Base-by-base conservation (phyloP, 2,329 filamentous ascomycete species). In the Paecilomyces variotii region DNA sequence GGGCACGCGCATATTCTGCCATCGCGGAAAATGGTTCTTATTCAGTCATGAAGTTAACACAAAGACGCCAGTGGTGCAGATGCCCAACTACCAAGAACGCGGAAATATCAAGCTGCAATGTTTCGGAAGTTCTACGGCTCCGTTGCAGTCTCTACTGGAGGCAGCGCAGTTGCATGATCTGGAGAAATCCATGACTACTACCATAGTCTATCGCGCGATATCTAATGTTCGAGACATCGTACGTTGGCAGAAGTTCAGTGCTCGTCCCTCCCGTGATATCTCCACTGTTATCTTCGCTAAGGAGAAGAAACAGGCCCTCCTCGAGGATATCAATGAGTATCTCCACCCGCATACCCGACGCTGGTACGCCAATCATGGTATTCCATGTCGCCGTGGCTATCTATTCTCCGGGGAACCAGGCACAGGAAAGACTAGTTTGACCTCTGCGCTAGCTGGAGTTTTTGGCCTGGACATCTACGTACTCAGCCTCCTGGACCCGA, bases 321-420 rank as follows among this genome's bases (percentile, higher is more conserved):
- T 92, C 9, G 76, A 77, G 27, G 90, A 94, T 65, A 87, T 93
- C 66, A 89, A 89, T 63, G 88, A 91, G 65, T 93, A 90, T 62
- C 78, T 94, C 0, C 84, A 90, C 57, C 88, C 89, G 0, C 76
- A 80, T 12, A 68, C 63, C 2, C 80, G 89, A 7, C 80, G 80
- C 9, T 93, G 88, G 87, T 93, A 93, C 67, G 84, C 87, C 0
- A 85, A 85, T 54, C 80, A 88, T 1, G 89, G 89, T 0, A 90
- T 93, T 19, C 89, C 89, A 0, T 85, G 91, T 53, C 81, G 90
- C 0, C 76, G 89, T 27, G 90, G 90, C 0, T 93, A 92, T 65
- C 78, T 93, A 0, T 90, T 93, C 63, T 81, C 90, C 62, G 89
- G 90, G 0, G 87, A 88, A 0, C 88, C 88, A 0, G 88, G 88